Base-by-base conservation (phyloP, 257 asterid species). In the Solanum infundibuliforme region DNA sequence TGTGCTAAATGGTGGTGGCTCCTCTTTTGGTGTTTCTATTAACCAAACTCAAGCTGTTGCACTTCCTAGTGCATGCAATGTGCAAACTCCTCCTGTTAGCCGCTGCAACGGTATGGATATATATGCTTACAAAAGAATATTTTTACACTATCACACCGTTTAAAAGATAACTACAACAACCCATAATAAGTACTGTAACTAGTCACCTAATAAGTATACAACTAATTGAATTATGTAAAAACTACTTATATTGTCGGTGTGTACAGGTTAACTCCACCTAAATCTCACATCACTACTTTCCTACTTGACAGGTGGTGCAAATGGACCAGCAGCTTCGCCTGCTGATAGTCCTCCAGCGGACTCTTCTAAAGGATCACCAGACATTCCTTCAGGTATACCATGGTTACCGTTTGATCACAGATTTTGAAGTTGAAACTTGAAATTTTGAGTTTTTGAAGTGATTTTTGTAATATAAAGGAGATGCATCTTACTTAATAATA, bases 1-100 rank as follows among this genome's bases (percentile, higher is more conserved):
- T 16, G 85, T 91, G 25, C 88, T 93, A 9, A 92, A 86, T 11
- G 91, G 88, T 5, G 88, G 87, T 8, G 86, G 90, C 35, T 89
- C 90, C 11, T 38, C 91, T 12, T 79, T 88, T 5, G 94, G 93
- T 20, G 14, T 90, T 52, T 75, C 89, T 72, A 85, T 91, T 72
- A 93, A 93, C 43, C 92, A 90, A 71, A 92, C 95, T 88, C 93
- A 92, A 12, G 95, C 95, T n/a, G 43, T 89, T 71, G 89, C 89
- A 3, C 84, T 93, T 52, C 95, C 96, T 27, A 86, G 84, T 23
- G 86, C 90, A 73, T 93, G 95, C 65, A 90, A 90, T 7, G 92
- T 93, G n/a, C 89, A 62, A n/a, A 91, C 96, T 66, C 94, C 94
- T 55, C 88, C 93, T 0, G 86, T 83, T 34, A 91, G 91, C 90